A percentile compares a stretch with the other conserved stretches of the same genome.
phyloP scores from a whole-genome alignment of 208 protist species.

The Tetramitus jugosus region DNA sequence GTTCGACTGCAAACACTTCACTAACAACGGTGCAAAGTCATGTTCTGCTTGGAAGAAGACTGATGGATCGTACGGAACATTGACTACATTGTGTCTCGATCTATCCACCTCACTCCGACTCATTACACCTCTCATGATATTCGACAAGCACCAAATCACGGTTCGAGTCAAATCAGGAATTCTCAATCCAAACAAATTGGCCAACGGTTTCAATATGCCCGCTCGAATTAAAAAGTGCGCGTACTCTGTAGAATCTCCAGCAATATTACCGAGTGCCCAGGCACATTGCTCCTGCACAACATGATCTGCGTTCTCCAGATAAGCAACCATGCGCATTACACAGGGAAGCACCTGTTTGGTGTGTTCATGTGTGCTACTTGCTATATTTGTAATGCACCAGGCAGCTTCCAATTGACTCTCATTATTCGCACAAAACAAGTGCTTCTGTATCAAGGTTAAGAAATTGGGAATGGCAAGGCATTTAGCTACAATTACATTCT shows the following conservation, averaged over 20 bases:
- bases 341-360: background rate
- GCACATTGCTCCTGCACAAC: background rate
- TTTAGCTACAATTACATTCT: too few species aligned
- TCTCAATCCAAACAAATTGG: background rate
- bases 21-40: background rate
- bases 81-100: background rate
- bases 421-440: too few species aligned
- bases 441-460: too few species aligned
- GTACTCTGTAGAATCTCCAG: background rate
- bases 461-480: too few species aligned
- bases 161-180: background rate
- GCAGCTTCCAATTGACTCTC: slow-evolving; percentile 13
- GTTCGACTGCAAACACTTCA: background rate
- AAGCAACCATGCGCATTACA: background rate
- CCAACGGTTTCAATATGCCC: background rate
- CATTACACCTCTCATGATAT: background rate
- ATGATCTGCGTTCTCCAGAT: background rate
- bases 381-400: slow-evolving; percentile 22
- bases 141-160: background rate
- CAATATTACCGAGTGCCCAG: slow-evolving; percentile 20
- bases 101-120: background rate
- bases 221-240: background rate
- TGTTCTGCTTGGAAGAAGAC: background rate
- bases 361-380: background rate
- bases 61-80: background rate